Evolutionary conservation across 2,329 filamentous ascomycete genomes (phyloP).

Genomic region (Teratosphaeria gauchensis): DNA sequence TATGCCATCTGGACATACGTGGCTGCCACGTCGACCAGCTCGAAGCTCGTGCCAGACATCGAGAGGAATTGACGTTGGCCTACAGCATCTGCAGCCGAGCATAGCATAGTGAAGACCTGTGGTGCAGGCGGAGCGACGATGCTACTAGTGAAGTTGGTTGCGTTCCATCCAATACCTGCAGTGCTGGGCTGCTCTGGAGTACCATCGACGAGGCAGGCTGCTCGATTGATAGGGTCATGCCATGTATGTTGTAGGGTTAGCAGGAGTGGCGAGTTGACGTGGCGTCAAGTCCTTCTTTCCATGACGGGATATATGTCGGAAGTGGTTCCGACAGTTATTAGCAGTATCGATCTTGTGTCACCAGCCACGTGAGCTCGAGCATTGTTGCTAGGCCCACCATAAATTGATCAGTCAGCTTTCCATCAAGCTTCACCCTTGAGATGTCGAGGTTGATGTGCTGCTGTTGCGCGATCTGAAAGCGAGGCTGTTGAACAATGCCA

Average conservation of each 20-base stretch:
- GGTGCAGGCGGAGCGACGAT: background rate
- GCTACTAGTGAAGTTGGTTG: background rate
- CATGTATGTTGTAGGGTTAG: too few species aligned
- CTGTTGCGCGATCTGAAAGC: background rate
- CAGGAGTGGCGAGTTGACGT: background rate
- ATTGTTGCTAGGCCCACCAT: background rate
- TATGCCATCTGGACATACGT: too few species aligned
- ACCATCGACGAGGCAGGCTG: too few species aligned
- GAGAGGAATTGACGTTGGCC: background rate
- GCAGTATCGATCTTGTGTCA: background rate
- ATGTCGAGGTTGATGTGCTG: slow-evolving; percentile 4
- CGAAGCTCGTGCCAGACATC: background rate
- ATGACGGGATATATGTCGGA: background rate
- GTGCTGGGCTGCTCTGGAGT: background rate
- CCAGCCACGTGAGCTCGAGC: background rate
- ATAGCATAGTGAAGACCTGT: background rate
- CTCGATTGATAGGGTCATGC: too few species aligned
- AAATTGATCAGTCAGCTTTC: background rate
- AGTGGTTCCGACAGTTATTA: background rate
- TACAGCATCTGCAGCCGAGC: background rate
- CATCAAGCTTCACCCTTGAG: slow-evolving; percentile 1
- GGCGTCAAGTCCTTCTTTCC: background rate
- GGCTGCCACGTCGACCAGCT: too few species aligned
- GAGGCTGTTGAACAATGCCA: slow-evolving; percentile 24
- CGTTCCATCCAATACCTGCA: background rate